phyloP scores from a whole-genome alignment of 148 eudicot genomes.

The Chenopodium album region DNA sequence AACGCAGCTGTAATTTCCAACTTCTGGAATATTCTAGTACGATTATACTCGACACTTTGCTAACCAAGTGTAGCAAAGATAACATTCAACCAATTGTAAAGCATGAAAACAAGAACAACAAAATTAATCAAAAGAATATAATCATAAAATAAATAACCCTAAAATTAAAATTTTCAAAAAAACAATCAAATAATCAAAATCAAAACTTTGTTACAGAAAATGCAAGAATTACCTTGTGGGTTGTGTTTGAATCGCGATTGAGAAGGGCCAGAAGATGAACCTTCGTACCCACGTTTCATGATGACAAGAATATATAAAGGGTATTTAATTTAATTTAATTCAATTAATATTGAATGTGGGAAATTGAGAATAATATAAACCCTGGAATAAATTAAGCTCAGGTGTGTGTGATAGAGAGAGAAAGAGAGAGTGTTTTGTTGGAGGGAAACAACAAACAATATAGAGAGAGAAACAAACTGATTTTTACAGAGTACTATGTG shows the following conservation, averaged over 20 bases:
- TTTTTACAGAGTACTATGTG: no score
- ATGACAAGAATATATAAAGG: background rate
- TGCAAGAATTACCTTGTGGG: conserved; percentile 58
- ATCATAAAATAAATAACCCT: background rate
- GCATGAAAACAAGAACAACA: background rate
- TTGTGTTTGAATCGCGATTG: conserved; percentile 69
- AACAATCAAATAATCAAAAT: no score
- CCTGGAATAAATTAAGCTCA: background rate
- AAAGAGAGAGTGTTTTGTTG: background rate
- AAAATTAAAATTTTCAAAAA: background rate
- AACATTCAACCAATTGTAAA: background rate
- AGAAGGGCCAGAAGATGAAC: conserved; percentile 77
- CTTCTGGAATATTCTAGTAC: background rate
- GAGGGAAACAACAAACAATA: background rate
- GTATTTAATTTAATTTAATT: background rate
- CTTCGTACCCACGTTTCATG: conserved; percentile 85
- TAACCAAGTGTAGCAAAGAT: no score
- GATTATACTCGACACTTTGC: background rate
- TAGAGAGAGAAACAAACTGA: no score
- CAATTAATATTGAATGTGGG: background rate
- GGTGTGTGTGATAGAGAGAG: no score
- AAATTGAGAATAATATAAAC: no score
- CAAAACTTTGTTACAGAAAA: background rate
- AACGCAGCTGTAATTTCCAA: background rate
- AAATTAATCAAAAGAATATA: background rate